phyloP scores from a whole-genome alignment of 108 stramenopile species.

The Pelagomonas calceolata region DNA sequence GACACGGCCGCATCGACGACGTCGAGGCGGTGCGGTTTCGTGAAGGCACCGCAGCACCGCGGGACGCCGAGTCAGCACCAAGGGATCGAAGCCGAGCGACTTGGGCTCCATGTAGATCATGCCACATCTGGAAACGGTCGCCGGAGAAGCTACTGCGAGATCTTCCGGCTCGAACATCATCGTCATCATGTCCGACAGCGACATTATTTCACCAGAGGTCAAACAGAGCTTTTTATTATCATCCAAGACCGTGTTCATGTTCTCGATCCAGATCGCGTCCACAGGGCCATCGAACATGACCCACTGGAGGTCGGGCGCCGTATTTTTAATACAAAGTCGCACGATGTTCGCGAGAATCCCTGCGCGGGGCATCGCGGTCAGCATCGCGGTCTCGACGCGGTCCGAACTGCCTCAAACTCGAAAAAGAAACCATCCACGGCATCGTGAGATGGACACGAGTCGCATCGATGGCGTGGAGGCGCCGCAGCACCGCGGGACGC shows the following conservation, averaged over 20 bases:
- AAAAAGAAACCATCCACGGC: no score
- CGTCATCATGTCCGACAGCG: conserved; percentile 42
- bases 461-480: no score
- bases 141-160: conserved; percentile 44
- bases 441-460: no score
- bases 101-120: conserved; percentile 57
- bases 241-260: conserved; percentile 56
- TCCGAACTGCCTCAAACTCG: no score
- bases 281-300: conserved; percentile 54
- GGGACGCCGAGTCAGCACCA: no score
- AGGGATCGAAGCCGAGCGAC: conserved; percentile 36
- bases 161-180: conserved; percentile 60
- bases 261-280: conserved; percentile 58
- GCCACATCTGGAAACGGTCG: conserved; percentile 49
- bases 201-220: conserved; percentile 49
- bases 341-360: conserved; percentile 40
- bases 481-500: no score
- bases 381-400: no score
- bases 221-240: conserved; percentile 49
- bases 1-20: no score
- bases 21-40: no score
- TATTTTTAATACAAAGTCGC: conserved; percentile 35
- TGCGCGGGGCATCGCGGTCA: no score
- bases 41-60: no score
- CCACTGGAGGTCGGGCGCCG: conserved; percentile 37